Evolutionary conservation across 2,329 filamentous ascomycete species (phyloP).

Genomic region (Amylocarpus encephaloides): DNA sequence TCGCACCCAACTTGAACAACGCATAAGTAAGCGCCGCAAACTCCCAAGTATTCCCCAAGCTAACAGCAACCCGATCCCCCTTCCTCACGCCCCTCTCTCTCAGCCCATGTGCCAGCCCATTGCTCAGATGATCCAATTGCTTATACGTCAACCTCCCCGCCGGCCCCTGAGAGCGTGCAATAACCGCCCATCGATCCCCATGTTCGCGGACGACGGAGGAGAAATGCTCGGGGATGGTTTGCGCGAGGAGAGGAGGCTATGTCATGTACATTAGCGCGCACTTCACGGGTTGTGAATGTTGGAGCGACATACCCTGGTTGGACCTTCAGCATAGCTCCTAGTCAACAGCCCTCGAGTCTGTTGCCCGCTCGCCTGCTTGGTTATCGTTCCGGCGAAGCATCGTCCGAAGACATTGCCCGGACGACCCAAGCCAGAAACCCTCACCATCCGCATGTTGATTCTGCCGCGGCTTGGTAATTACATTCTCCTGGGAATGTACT

Average conservation of each 20-base stretch:
- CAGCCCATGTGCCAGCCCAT: constrained; percentile 66
- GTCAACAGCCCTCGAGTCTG: background rate
- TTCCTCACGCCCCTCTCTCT: constrained; percentile 66
- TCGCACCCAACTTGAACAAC: constrained; percentile 86
- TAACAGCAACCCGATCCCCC: constrained; percentile 79
- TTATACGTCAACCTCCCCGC: constrained; percentile 61
- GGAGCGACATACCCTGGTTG: background rate
- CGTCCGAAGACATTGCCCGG: too few relatives aligned
- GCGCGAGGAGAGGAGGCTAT: constrained; percentile 58
- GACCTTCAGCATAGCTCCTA: background rate
- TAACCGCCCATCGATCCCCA: constrained; percentile 58
- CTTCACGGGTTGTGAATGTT: too few relatives aligned
- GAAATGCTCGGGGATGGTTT: constrained; percentile 70
- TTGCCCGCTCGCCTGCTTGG: background rate
- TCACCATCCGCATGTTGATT: too few relatives aligned
- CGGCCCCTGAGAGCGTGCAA: constrained; percentile 42
- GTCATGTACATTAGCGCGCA: background rate
- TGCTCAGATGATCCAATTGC: constrained; percentile 68
- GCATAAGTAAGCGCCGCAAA: constrained; percentile 84
- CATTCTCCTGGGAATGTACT: too few relatives aligned
- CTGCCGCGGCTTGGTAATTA: too few relatives aligned
- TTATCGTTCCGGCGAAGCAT: too few relatives aligned
- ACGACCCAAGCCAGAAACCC: too few relatives aligned
- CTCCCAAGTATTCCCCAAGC: constrained; percentile 77
- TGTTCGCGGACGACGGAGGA: constrained; percentile 54